phyloP scores from a whole-genome alignment of 768 basidiomycete genomes.

The Tylopilus subfusipes region DNA sequence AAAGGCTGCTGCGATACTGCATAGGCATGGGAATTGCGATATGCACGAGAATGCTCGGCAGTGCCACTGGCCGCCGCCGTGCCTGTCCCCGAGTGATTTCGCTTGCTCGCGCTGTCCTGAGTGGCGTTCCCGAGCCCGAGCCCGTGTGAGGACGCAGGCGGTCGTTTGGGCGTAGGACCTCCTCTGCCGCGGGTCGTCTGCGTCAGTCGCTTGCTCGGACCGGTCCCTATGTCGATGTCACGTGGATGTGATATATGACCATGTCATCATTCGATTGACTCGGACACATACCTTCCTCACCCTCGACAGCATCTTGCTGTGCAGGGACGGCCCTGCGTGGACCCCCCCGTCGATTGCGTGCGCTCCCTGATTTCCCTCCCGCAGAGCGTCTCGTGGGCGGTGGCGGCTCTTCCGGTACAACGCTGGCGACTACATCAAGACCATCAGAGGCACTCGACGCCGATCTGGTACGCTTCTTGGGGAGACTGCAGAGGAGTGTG shows the following conservation, averaged over 20 bases:
- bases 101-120: conserved; percentile 48
- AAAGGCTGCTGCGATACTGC: conserved; percentile 75
- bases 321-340: conserved; percentile 24
- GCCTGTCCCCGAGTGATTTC: conserved; percentile 44
- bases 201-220: conserved; percentile 34
- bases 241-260: conserved; percentile 33
- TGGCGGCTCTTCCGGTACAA: conserved; percentile 40
- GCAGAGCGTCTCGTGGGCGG: conserved; percentile 32
- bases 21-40: conserved; percentile 77
- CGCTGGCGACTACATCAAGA: conserved; percentile 37
- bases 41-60: conserved; percentile 58
- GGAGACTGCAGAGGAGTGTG: conserved; percentile 33
- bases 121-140: conserved; percentile 27
- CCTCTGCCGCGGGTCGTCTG: conserved; percentile 40
- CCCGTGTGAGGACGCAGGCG: conserved; percentile 30
- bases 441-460: conserved; percentile 68
- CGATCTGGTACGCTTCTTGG: conserved; percentile 75
- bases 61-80: conserved; percentile 34
- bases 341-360: conserved; percentile 33
- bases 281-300: conserved; percentile 58
- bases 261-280: conserved; percentile 6
- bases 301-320: conserved; percentile 38
- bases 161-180: conserved; percentile 30
- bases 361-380: conserved; percentile 24
- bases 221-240: conserved; percentile 36